phyloP scores from a whole-genome alignment of 306 rosid species.

The Dalbergia cultrata region DNA sequence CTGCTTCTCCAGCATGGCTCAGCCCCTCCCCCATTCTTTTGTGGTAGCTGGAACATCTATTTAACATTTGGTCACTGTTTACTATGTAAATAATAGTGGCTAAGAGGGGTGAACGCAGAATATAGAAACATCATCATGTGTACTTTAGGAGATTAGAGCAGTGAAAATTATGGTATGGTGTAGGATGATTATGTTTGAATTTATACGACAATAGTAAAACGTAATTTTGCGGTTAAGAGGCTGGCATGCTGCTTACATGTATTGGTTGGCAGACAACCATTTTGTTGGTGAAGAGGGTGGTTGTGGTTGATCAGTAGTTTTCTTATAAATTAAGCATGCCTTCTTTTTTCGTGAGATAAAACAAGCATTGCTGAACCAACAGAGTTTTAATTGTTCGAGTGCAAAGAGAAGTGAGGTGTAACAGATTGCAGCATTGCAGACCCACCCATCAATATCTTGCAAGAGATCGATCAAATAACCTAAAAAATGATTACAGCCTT shows the following conservation, averaged over 20 bases:
- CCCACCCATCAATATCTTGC: too few relatives aligned
- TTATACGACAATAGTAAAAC: background rate
- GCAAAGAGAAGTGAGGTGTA: conserved; percentile 8
- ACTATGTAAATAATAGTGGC: background rate
- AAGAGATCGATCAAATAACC: too few relatives aligned
- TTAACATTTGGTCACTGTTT: background rate
- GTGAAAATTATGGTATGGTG: conserved; percentile 24
- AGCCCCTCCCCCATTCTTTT: conserved; percentile 47
- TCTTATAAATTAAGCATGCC: conserved; percentile 36
- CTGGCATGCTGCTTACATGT: background rate
- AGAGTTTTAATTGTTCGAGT: conserved; percentile 29
- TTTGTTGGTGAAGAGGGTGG: conserved; percentile 39
- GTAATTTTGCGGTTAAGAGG: background rate
- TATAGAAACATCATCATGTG: background rate
- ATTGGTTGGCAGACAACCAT: conserved; percentile 41
- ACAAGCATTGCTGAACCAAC: conserved; percentile 43
- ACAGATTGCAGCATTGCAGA: background rate
- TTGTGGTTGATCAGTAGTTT: conserved; percentile 45
- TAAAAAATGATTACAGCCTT: too few relatives aligned
- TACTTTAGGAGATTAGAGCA: background rate
- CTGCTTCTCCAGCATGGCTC: conserved; percentile 80
- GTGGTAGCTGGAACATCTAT: conserved; percentile 21
- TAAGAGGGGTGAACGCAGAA: background rate
- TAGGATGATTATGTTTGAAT: conserved; percentile 20
- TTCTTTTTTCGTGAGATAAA: too few relatives aligned